Percentiles rank a stretch among this genome's conserved stretches.
Conservation (phyloP, 331 rosid genomes). For the Quercus phellos region DNA sequence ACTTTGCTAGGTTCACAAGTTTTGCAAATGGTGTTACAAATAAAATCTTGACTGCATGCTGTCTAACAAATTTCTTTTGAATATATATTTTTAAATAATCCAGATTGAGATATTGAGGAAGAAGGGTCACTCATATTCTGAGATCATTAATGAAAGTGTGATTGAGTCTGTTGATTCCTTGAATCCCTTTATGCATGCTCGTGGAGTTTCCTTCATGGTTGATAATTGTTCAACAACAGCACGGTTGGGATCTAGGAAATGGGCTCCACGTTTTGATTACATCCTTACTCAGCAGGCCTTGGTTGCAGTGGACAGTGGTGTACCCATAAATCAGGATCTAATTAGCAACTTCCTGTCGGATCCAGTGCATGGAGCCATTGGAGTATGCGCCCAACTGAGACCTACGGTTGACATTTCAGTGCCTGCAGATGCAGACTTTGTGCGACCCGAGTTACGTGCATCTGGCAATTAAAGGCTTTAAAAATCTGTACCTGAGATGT, state of each 20-base stretch:
- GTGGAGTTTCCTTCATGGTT: constrained; percentile 99
- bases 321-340: constrained; percentile 67
- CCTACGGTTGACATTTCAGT: constrained; percentile 92
- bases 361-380: constrained; percentile 89
- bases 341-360: constrained; percentile 93
- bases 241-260: constrained; percentile 95
- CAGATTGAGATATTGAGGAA: constrained; percentile 96
- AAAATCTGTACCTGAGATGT: neutral
- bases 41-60: neutral
- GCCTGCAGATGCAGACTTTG: constrained; percentile 84
- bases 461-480: constrained; percentile 41
- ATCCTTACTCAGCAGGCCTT: constrained; percentile 86
- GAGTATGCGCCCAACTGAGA: constrained; percentile 83
- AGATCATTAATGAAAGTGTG: constrained; percentile 95
- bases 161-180: constrained; percentile 90
- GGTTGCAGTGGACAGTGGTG: constrained; percentile 81
- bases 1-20: neutral
- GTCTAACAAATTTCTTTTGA: neutral
- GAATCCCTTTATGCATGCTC: constrained; percentile 99
- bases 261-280: constrained; percentile 97
- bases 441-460: constrained; percentile 90
- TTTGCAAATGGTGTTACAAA: neutral
- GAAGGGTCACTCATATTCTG: constrained; percentile 89
- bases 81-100: constrained; percentile 3
- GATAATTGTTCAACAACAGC: constrained; percentile 98